A percentile compares a stretch with the other conserved stretches of the same genome.
phyloP scores from a whole-genome alignment of 139 green algal genomes.

The Asterochloris sp. region DNA sequence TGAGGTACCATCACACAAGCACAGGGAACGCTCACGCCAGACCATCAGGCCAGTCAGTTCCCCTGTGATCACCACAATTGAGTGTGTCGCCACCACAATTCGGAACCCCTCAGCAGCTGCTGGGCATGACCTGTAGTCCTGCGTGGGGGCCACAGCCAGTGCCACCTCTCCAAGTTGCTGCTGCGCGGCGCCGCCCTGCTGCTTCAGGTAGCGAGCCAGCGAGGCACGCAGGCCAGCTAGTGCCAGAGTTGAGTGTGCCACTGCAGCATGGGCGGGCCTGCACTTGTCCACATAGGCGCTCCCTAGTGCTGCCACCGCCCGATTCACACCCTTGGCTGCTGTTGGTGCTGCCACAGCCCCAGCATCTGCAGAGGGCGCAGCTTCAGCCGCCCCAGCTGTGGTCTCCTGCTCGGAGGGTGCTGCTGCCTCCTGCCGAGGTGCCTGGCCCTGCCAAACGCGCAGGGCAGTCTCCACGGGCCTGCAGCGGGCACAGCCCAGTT shows the following conservation, averaged over 20 bases:
- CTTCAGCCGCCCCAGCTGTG: too few relatives aligned
- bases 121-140: too few relatives aligned
- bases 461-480: conserved; percentile 1
- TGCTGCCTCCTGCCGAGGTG: background rate
- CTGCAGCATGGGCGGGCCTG: conserved; percentile 28
- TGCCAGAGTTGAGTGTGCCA: background rate
- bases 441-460: background rate
- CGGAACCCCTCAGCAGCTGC: too few relatives aligned
- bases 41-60: too few relatives aligned
- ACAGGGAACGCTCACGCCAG: too few relatives aligned
- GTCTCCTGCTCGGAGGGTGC: too few relatives aligned
- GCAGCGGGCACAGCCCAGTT: background rate
- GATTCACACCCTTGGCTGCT: conserved; percentile 19
- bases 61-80: too few relatives aligned
- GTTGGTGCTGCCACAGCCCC: background rate
- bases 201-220: conserved; percentile 13
- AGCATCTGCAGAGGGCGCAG: background rate
- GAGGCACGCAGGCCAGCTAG: background rate
- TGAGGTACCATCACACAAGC: too few relatives aligned
- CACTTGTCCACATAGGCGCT: conserved; percentile 52
- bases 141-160: too few relatives aligned
- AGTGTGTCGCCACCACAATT: too few relatives aligned
- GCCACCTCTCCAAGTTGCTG: too few relatives aligned
- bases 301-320: conserved; percentile 33
- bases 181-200: background rate